Percentiles rank a stretch among this genome's conserved stretches.
phyloP scores from a whole-genome alignment of 2,329 filamentous ascomycete genomes.

The Neofusicoccum sp. region DNA sequence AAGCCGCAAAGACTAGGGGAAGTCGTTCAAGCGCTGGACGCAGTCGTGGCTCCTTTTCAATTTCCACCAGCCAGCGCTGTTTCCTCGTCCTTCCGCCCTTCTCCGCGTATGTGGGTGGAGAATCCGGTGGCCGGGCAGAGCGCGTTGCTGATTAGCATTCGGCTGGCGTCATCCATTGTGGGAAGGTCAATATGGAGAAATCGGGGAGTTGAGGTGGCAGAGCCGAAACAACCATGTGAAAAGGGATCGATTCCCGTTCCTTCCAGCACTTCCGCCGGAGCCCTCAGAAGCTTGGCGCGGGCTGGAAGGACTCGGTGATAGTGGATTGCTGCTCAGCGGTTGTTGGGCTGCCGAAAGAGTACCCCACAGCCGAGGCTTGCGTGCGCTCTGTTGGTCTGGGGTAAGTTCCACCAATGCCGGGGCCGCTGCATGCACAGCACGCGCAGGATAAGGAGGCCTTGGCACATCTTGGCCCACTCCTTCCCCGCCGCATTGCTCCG shows the following conservation, averaged over 20 bases:
- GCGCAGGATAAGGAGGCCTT: not conserved
- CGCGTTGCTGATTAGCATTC: not conserved
- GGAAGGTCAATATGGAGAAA: slow-evolving; percentile 12
- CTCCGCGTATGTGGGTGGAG: no score
- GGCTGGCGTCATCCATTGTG: not conserved
- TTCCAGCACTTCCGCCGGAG: not conserved
- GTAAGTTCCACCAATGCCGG: slow-evolving; percentile 4
- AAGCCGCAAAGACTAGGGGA: not conserved
- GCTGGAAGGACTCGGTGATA: no score
- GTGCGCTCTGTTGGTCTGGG: not conserved
- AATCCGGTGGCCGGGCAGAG: no score
- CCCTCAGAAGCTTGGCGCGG: not conserved
- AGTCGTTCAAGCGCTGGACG: no score
- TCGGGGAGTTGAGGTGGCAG: not conserved
- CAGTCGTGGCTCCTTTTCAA: not conserved
- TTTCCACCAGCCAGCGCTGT: slow-evolving; percentile 10
- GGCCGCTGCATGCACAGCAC: not conserved
- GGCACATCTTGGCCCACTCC: not conserved
- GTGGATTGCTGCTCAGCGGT: not conserved
- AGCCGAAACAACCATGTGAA: not conserved
- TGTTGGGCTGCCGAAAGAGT: not conserved
- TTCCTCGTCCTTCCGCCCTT: no score
- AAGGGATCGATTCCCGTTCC: not conserved
- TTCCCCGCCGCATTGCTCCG: not conserved
- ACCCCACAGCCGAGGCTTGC: not conserved